Percentiles rank a stretch among this genome's conserved stretches.
Conservation (phyloP, 2,329 filamentous ascomycete species). For the Nemania sp. region DNA sequence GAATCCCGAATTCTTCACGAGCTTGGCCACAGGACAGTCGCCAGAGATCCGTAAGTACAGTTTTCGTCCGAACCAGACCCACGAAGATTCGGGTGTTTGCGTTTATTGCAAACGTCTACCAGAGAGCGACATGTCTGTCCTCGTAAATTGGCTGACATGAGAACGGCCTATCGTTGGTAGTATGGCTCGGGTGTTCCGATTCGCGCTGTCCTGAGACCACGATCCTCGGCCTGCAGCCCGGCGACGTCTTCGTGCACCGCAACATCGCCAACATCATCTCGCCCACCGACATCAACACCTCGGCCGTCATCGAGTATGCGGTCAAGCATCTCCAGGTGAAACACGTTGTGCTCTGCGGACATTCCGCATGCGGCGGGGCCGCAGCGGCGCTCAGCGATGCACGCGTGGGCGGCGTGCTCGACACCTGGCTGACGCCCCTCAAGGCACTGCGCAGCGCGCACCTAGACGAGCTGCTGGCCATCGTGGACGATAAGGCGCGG, state of each 20-base stretch:
- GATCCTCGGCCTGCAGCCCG: conserved; percentile 75
- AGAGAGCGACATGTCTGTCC: too few relatives aligned
- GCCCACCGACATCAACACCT: conserved; percentile 73
- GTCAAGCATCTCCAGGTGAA: conserved; percentile 72
- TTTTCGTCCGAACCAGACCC: not conserved
- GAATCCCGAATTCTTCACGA: conserved; percentile 72
- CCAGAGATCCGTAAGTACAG: conserved; percentile 59
- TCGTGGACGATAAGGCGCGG: conserved; percentile 58
- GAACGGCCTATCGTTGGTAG: conserved; percentile 39
- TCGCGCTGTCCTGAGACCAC: conserved; percentile 83
- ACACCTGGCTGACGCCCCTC: conserved; percentile 58
- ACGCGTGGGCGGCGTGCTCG: conserved; percentile 56
- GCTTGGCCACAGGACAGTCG: conserved; percentile 67
- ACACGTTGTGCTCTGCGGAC: conserved; percentile 71
- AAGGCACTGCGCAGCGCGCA: conserved; percentile 50
- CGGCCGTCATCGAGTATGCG: conserved; percentile 78
- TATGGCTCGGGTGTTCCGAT: conserved; percentile 89
- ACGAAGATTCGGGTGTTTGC: too few relatives aligned
- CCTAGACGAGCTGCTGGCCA: conserved; percentile 56
- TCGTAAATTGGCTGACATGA: conserved; percentile 7
- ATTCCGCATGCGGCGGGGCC: conserved; percentile 70
- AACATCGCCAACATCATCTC: conserved; percentile 87
- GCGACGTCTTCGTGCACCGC: conserved; percentile 86
- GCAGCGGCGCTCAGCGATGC: conserved; percentile 56
- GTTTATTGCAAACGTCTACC: too few relatives aligned